Percentiles rank a stretch among this genome's conserved stretches.
These are phyloP conservation scores for Mycena galericulata DNA, from an alignment of 768 basidiomycete genomes.

Conservation along the genomic window DNA sequence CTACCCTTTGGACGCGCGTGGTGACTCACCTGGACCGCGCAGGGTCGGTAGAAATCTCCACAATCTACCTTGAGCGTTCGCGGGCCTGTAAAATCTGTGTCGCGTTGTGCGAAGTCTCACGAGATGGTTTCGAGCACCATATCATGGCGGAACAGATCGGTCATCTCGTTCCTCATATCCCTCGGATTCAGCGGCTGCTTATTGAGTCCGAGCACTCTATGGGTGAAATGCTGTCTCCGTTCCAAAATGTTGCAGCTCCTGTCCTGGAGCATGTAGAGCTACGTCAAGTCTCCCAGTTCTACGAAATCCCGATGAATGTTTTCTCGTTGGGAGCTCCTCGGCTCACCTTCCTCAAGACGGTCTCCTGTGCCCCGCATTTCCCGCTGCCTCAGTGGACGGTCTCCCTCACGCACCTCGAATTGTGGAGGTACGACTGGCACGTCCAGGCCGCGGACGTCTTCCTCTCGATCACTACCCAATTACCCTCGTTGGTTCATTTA, in stretches of 20 bases:
- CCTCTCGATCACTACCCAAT: neutral
- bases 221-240: too few relatives aligned
- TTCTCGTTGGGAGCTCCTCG: neutral
- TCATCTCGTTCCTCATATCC: too few relatives aligned
- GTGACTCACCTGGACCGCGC: too few relatives aligned
- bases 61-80: too few relatives aligned
- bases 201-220: too few relatives aligned
- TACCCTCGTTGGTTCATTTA: neutral
- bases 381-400: neutral
- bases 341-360: neutral
- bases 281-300: too few relatives aligned
- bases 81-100: too few relatives aligned
- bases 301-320: neutral
- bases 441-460: neutral
- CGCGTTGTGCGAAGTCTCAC: too few relatives aligned
- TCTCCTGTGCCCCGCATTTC: neutral
- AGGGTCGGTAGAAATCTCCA: too few relatives aligned
- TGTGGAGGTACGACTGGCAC: neutral
- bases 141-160: too few relatives aligned
- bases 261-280: conserved; percentile 5
- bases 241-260: neutral
- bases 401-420: neutral
- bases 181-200: too few relatives aligned
- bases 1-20: neutral
- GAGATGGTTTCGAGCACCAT: too few relatives aligned